These are phyloP conservation scores for Saccharomycopsis babjevae DNA, from an alignment of 805 yeast species.

Conservation along the genomic window DNA sequence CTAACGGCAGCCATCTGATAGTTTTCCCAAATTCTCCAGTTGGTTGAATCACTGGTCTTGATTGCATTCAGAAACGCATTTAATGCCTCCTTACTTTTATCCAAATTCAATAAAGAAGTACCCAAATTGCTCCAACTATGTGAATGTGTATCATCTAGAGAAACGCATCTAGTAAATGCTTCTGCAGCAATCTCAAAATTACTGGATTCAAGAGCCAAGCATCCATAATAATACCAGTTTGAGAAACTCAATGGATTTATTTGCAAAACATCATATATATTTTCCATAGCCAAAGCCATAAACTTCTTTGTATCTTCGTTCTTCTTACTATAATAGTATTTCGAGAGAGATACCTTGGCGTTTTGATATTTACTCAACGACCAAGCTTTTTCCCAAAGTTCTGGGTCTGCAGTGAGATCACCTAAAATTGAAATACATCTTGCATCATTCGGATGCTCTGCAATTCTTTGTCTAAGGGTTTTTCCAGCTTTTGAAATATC, in stretches of 20 bases:
- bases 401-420: conserved; percentile 69
- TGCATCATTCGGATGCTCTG: conserved; percentile 59
- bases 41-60: conserved; percentile 53
- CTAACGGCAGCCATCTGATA: conserved; percentile 73
- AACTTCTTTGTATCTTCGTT: conserved; percentile 37
- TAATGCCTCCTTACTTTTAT: conserved; percentile 68
- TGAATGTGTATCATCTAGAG: conserved; percentile 70
- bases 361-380: conserved; percentile 67
- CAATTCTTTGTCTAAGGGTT: conserved; percentile 45
- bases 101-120: conserved; percentile 57
- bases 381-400: conserved; percentile 82
- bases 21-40: conserved; percentile 90
- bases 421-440: conserved; percentile 79
- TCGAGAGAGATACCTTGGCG: conserved; percentile 78
- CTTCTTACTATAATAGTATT: conserved; percentile 61
- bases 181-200: conserved; percentile 75
- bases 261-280: conserved; percentile 64
- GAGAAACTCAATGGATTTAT: conserved; percentile 66
- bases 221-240: conserved; percentile 90
- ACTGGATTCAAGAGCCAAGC: conserved; percentile 67
- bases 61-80: conserved; percentile 77
- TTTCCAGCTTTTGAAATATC: conserved; percentile 56
- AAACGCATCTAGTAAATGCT: conserved; percentile 85
- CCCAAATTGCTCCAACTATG: conserved; percentile 90
- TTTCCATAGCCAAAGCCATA: conserved; percentile 47